A percentile compares a stretch with the other conserved stretches of the same genome.
These are phyloP conservation scores for Yamadazyma insecticola DNA, from an alignment of 805 yeast species.

Conservation along the genomic window DNA sequence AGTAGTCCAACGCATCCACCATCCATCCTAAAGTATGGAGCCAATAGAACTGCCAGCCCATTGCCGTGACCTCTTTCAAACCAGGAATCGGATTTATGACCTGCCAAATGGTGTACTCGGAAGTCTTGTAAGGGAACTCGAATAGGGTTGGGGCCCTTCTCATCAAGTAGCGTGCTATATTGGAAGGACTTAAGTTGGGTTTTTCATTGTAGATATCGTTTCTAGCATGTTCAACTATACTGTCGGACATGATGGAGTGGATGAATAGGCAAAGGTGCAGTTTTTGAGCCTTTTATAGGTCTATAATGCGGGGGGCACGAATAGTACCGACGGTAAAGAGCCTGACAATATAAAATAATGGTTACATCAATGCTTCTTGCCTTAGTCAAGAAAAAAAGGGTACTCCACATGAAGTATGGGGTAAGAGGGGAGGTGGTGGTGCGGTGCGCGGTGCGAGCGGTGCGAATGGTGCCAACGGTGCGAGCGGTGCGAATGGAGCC, in stretches of 20 bases:
- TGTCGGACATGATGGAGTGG: slow-evolving; percentile 1
- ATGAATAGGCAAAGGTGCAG: too few relatives aligned
- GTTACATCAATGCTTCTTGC: too few relatives aligned
- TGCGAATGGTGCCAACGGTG: too few relatives aligned
- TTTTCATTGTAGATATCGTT: slow-evolving; percentile 7
- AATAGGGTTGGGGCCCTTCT: slow-evolving; percentile 47
- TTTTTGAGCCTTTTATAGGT: too few relatives aligned
- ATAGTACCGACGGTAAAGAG: too few relatives aligned
- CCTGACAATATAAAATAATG: too few relatives aligned
- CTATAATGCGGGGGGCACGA: too few relatives aligned
- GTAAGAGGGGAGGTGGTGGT: too few relatives aligned
- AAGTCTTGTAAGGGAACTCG: slow-evolving; percentile 6
- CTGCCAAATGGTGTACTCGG: slow-evolving; percentile 12
- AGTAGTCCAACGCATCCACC: slow-evolving; percentile 69
- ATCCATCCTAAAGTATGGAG: slow-evolving; percentile 65
- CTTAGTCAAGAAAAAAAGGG: too few relatives aligned
- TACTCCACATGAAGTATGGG: too few relatives aligned
- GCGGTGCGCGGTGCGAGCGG: too few relatives aligned
- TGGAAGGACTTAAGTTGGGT: slow-evolving; percentile 5
- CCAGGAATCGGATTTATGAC: slow-evolving; percentile 43
- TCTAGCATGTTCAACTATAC: slow-evolving; percentile 28
- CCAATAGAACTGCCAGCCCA: slow-evolving; percentile 54
- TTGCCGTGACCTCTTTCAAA: slow-evolving; percentile 26
- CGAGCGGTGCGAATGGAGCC: too few relatives aligned
- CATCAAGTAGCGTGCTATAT: slow-evolving; percentile 24